Base-by-base conservation (phyloP, 2,329 filamentous ascomycete species). In the Aspergillus fijiensis region DNA sequence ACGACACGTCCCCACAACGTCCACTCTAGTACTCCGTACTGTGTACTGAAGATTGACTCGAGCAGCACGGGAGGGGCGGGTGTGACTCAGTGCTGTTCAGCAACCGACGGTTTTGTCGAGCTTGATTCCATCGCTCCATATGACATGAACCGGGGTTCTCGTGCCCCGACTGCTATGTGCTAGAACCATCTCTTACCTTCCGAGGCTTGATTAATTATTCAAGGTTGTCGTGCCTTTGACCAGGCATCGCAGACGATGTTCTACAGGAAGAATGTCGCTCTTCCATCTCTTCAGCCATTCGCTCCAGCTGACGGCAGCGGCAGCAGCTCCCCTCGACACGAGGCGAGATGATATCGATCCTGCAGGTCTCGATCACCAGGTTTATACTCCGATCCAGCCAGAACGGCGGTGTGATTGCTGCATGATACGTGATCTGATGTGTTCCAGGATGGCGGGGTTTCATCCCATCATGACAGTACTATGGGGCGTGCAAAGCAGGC, bases 331-430 rank as follows among this genome's bases (percentile, higher is more conserved):
- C 14, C 33, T 35, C 33, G 33, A 35, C 33, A 12, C 33, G 33
- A 35, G 33, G 27, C 9, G 27, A 9, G 9, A 29, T 35, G 33
- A 4, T 35, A 35, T 35, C 33, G 14, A 35, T 35, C 33, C 5
- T 35, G 33, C 33, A 35, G 12, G 33, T 35, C 33, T 35, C 33
- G 14, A 29, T 29, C 33, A 35, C 6, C 14, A 12, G 12, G 14
- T 29, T 12, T 12, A 25, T 33, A 11, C 21, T 49, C 39, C 35
- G 33, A 35, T 35, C 33, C 33, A 35, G 33, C 33, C 33, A 35
- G 29, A 51, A 3, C 50, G 50, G 60, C 57, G 57, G 57, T 62
- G 60, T 62, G 57, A 53, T 57, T 12, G 14, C 19, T 14, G 19
- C 23, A n/a, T 14, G 47, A 31, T 47, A 35, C 33, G 33, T 33